Evolutionary conservation across 2,329 filamentous ascomycete species (phyloP), one percentile per base, ranked within the genome.

Genomic region (Rutstroemia sp.): DNA sequence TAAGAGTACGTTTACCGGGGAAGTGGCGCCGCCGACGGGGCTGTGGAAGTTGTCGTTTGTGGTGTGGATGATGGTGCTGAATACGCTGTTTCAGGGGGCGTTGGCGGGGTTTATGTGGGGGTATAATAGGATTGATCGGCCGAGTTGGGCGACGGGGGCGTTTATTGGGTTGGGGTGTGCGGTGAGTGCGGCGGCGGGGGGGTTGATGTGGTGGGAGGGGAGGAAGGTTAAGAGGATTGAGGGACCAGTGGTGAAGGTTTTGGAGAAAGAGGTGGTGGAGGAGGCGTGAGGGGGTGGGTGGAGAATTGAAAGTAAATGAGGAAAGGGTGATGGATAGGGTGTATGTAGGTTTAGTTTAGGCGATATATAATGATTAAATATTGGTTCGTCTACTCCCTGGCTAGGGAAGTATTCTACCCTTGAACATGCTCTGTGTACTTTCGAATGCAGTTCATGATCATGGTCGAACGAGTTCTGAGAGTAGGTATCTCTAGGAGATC

Each of bases 41-140:
- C 62, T 79, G 8, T 91, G 88, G 87, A 90, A 87, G 70, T 74
- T 95, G 67, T 87, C 92, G 62, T 81, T 86, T 54, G 81, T 44
- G 69, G 67, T 1, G 34, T 62, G 61, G 71, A 60, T 60, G 59
- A 61, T 60, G 59, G 45, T 60, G 3, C 41, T 45, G 21, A 61
- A 62, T 54, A 77, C 74, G 1, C 70, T 77, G 2, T 52, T 80
- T 4, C 59, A 61, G 23, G 58, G 47, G 8, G 49, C 56, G 7
- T 44, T 62, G 19, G 45, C 52, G 8, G 47, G 47, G 2, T 57
- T 60, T 18, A 64, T 64, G 58, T 64, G 58, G 58, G 54, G 45
- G 18, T 62, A 61, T 34, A 59, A 61, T 42, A 41, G 58, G 14
- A 53, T 62, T 39, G 30, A 59, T 49, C 39, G 57, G 48, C 60